Conservation (phyloP, 495 filamentous ascomycete genomes). For the Neurospora tetrasperma region DNA sequence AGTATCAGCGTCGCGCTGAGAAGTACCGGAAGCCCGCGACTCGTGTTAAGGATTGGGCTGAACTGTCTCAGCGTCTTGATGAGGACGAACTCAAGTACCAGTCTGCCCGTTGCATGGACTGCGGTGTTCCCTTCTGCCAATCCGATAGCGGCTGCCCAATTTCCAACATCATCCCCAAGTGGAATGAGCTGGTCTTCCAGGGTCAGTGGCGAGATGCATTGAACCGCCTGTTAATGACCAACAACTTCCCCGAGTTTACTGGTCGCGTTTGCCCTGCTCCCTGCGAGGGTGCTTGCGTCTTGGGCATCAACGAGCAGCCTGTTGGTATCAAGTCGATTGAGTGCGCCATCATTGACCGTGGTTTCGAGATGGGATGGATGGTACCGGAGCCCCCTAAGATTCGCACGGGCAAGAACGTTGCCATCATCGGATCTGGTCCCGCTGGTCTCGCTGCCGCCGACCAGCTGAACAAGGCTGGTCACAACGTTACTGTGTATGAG, state of each 20-base stretch:
- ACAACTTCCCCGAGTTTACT: constrained; percentile 99
- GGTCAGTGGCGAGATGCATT: constrained; percentile 94
- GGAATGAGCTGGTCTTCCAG: constrained; percentile 88
- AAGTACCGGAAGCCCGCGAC: constrained; percentile 88
- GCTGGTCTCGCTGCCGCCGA: constrained; percentile 88
- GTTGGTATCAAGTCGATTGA: constrained; percentile 99
- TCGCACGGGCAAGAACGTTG: constrained; percentile 84
- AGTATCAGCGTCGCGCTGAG: constrained; percentile 87
- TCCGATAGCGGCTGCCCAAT: constrained; percentile 96
- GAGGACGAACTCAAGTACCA: constrained; percentile 99
- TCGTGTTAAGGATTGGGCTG: constrained; percentile 87
- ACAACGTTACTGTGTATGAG: constrained; percentile 90
- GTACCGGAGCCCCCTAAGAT: constrained; percentile 67
- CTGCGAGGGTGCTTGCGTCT: constrained; percentile 94
- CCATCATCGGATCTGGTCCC: constrained; percentile 90
- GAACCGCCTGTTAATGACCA: constrained; percentile 93
- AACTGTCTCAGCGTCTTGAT: constrained; percentile 78
- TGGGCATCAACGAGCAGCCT: constrained; percentile 97
- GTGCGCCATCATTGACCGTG: constrained; percentile 97
- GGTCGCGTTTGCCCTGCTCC: constrained; percentile 97
- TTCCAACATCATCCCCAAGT: constrained; percentile 99
- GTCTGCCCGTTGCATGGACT: constrained; percentile 98
- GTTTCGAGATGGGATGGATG: constrained; percentile 99
- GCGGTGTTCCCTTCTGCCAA: constrained; percentile 98
- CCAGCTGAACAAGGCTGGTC: constrained; percentile 90